Conservation (phyloP, 2,329 filamentous ascomycete genomes). For the Aspergillus amoenus region DNA sequence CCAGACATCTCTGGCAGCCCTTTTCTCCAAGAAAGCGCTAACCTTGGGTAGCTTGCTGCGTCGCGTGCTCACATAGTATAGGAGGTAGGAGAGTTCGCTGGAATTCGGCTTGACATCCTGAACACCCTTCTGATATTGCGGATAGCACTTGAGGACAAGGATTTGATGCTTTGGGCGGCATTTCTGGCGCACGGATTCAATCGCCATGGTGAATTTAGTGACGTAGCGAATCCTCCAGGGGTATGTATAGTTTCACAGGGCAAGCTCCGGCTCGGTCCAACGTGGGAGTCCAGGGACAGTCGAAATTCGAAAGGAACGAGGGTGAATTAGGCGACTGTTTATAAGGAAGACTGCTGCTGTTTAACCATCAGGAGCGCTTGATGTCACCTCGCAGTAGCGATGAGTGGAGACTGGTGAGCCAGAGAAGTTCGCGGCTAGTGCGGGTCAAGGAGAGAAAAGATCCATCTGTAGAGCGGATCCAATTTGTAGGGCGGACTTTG, state of each 20-base stretch:
- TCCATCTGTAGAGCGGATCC: constrained; percentile 14
- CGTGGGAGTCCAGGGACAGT: not conserved
- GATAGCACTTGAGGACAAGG: constrained; percentile 93
- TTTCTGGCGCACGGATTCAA: constrained; percentile 60
- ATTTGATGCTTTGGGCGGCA: constrained; percentile 94
- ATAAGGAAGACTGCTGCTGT: not conserved
- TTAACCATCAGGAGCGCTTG: constrained; percentile 9
- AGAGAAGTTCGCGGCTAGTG: constrained; percentile 8
- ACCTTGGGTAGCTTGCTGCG: constrained; percentile 96
- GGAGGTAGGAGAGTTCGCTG: constrained; percentile 92
- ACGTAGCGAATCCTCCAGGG: not conserved
- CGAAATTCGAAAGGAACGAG: not conserved
- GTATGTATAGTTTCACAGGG: not conserved
- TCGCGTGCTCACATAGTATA: constrained; percentile 94
- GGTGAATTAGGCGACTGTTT: not conserved
- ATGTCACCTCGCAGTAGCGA: constrained; percentile 11
- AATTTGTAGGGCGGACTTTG: constrained; percentile 5
- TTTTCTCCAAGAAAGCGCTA: constrained; percentile 89
- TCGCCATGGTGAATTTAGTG: constrained; percentile 26
- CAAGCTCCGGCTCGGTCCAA: not conserved
- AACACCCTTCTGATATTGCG: constrained; percentile 83
- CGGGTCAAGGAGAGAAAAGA: constrained; percentile 14
- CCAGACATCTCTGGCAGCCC: constrained; percentile 88
- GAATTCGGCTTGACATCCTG: constrained; percentile 94
- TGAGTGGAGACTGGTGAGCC: constrained; percentile 12